Percentiles rank a stretch among this genome's conserved stretches.
Conservation (phyloP, 768 basidiomycete species). For the Boletus bicolor region DNA sequence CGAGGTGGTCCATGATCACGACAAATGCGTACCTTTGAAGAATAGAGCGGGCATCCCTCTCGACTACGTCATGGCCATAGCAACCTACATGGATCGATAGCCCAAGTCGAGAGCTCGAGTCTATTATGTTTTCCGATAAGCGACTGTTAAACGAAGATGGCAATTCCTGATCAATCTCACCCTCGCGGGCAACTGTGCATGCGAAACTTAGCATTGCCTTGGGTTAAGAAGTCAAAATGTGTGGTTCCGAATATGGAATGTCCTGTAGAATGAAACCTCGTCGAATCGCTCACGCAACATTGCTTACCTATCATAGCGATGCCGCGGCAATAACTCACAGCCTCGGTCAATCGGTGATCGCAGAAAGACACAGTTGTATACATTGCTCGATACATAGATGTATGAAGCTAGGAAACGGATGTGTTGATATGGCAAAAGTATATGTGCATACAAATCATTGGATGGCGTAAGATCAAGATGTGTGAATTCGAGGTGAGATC, state of each 20-base stretch:
- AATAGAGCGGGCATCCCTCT: slow-evolving; percentile 20
- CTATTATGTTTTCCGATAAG: slow-evolving; percentile 4
- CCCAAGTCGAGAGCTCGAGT: slow-evolving; percentile 3
- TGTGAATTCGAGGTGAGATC: slow-evolving; percentile 5
- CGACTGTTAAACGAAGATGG: slow-evolving; percentile 7
- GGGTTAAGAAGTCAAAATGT: neutral
- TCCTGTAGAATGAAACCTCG: slow-evolving; percentile 23
- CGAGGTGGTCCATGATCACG: slow-evolving; percentile 33
- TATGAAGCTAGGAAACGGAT: slow-evolving; percentile 1
- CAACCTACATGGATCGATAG: slow-evolving; percentile 17
- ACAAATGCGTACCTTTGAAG: slow-evolving; percentile 28
- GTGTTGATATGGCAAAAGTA: slow-evolving; percentile 13
- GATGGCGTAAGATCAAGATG: slow-evolving; percentile 23
- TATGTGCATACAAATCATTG: slow-evolving; percentile 31
- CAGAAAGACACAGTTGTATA: slow-evolving; percentile 7
- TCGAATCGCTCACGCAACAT: slow-evolving; percentile 2
- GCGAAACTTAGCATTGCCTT: slow-evolving; percentile 20
- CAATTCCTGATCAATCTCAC: slow-evolving; percentile 1
- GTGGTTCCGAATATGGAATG: slow-evolving; percentile 26
- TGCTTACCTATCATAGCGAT: slow-evolving; percentile 17
- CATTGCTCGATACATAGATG: slow-evolving; percentile 11
- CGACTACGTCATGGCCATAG: slow-evolving; percentile 27
- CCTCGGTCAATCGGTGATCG: slow-evolving; percentile 9
- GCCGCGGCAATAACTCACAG: slow-evolving; percentile 11
- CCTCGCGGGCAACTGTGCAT: slow-evolving; percentile 2